Evolutionary conservation across 768 basidiomycete species (phyloP), one percentile per base, ranked within the genome.

Genomic region (Flagelloscypha sp.): DNA sequence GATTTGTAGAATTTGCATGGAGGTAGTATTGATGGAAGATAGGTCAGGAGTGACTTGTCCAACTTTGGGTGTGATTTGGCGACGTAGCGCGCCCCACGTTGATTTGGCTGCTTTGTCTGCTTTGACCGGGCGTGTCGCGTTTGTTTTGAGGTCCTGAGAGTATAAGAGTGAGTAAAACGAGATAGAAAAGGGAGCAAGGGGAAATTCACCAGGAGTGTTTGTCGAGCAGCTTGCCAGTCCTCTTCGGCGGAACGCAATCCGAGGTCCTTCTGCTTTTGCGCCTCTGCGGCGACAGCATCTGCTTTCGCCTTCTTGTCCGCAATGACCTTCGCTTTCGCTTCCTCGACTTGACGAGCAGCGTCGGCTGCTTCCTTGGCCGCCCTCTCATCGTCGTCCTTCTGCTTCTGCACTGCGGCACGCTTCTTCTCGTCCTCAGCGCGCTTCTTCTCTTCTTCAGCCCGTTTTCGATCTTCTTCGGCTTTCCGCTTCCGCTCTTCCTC

Each of bases 41-140:
- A 56, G 40, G 38, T 88, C 82, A 42, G 84, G 80, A 5, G 86
- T 90, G 17, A 94, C 57, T 53, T 92, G 89, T 6, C 88, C 88
- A 30, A 94, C 78, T 56, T 84, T 89, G 19, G 86, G 84, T 3
- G 77, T 87, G 32, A 94, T 86, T 48, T 79, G 71, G 29, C 90
- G 74, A 17, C 89, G 78, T 33, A 70, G 64, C 33, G 67, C 69
- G 34, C 67, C 75, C 77, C 84, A 88, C 18, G 66, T 58, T 8
- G 76, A 58, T 52, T 77, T 84, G 38, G 67, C 49, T 5, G 55
- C 54, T 30, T 68, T 63, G 47, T 79, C 55, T 3, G 51, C 54
- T 54, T 89, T 90, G 41, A 90, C 76, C 24, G 56, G 48, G 32
- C 65, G 70, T 65, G 87, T 73, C 17, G 73, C 62, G 22, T 76